phyloP scores from a whole-genome alignment of 106 monocot genomes.

The Apostasia ramifera region DNA sequence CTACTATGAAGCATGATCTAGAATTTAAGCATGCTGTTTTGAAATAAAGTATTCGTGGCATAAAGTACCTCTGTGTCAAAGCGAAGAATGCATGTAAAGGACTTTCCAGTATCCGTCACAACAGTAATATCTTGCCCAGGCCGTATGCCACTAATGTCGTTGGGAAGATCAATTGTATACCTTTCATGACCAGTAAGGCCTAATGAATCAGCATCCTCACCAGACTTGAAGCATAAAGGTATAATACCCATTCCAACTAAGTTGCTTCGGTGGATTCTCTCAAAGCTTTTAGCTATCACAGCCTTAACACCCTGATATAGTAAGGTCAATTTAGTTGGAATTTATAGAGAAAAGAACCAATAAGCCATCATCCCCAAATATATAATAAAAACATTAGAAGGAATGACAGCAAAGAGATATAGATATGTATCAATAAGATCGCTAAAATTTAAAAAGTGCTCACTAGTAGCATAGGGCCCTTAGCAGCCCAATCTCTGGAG shows the following conservation, averaged over 20 bases:
- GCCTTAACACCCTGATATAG: conserved; percentile 75
- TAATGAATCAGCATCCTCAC: conserved; percentile 68
- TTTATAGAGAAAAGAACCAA: neutral
- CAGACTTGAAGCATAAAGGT: conserved; percentile 72
- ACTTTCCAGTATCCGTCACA: conserved; percentile 56
- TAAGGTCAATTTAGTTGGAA: neutral
- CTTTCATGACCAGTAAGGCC: conserved; percentile 74
- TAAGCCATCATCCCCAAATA: conserved; percentile 3
- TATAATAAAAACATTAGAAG: neutral
- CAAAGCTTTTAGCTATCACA: conserved; percentile 92
- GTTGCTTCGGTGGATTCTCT: conserved; percentile 87
- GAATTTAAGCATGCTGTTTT: conserved; percentile 5
- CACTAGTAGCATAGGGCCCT: conserved; percentile 71
- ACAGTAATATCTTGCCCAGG: conserved; percentile 74
- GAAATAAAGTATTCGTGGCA: neutral
- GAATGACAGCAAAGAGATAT: neutral
- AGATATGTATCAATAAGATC: neutral
- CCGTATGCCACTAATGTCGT: conserved; percentile 40
- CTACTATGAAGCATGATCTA: no score
- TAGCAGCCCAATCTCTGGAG: conserved; percentile 78
- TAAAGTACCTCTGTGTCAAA: conserved; percentile 72
- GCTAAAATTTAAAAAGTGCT: neutral
- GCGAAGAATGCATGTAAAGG: conserved; percentile 61
- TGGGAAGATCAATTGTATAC: conserved; percentile 67
- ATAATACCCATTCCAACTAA: conserved; percentile 91